These are phyloP conservation scores for Neurospora tetraspora DNA, from an alignment of 495 filamentous ascomycete species.

Conservation along the genomic window DNA sequence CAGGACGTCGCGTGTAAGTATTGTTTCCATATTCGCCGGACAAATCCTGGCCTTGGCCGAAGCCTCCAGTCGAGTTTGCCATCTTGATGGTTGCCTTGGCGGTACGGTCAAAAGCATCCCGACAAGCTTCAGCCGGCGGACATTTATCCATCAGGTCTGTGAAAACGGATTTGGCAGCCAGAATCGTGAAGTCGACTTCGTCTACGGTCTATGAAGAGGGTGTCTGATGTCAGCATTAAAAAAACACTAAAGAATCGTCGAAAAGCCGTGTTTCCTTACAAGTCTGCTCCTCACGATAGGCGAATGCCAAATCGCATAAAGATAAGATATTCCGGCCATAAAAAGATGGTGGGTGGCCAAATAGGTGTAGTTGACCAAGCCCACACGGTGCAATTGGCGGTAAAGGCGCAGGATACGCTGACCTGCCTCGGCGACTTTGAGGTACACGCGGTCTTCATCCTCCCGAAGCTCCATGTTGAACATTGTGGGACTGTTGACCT, in stretches of 20 bases:
- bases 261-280: slow-evolving; percentile 36
- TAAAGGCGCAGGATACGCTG: slow-evolving; percentile 88
- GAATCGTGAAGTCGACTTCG: slow-evolving; percentile 90
- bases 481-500: slow-evolving; percentile 37
- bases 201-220: slow-evolving; percentile 58
- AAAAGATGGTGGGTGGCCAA: slow-evolving; percentile 95
- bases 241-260: background rate
- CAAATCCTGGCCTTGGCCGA: slow-evolving; percentile 37
- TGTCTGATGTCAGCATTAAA: slow-evolving; percentile 19
- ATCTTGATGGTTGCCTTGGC: slow-evolving; percentile 90
- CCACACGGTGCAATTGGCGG: slow-evolving; percentile 75
- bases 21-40: background rate
- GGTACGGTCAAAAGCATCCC: slow-evolving; percentile 92
- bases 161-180: slow-evolving; percentile 68
- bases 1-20: slow-evolving; percentile 4
- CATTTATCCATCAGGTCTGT: slow-evolving; percentile 34
- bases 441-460: slow-evolving; percentile 82
- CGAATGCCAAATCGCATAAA: slow-evolving; percentile 97
- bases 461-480: slow-evolving; percentile 51
- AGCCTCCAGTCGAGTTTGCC: slow-evolving; percentile 74
- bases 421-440: slow-evolving; percentile 90
- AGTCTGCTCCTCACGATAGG: slow-evolving; percentile 72
- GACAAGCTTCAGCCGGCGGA: slow-evolving; percentile 52
- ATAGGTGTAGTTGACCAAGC: slow-evolving; percentile 92
- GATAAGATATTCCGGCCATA: slow-evolving; percentile 93